Conservation (phyloP, 495 filamentous ascomycete genomes). For the Lineolata rhizophorae region DNA sequence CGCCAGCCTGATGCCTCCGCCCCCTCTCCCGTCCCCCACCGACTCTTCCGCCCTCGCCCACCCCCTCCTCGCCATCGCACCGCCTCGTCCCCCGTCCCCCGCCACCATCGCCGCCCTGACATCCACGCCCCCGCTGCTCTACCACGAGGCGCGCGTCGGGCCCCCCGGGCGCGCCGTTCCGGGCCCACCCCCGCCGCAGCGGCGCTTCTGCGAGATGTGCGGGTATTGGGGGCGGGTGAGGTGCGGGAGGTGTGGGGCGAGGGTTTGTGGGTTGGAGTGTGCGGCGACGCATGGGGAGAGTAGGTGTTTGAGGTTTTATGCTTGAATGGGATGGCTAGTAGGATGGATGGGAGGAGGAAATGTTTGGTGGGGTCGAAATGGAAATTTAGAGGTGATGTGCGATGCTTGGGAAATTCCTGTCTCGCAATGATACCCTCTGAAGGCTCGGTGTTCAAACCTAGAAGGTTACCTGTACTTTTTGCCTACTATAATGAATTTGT, state of each 20-base stretch:
- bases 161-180: constrained; percentile 24
- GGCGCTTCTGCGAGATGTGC: constrained; percentile 70
- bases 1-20: no score
- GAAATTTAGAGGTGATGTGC: no score
- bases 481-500: no score
- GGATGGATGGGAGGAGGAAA: no score
- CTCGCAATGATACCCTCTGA: no score
- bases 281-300: constrained; percentile 55
- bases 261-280: constrained; percentile 68
- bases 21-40: constrained; percentile 18
- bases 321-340: no score
- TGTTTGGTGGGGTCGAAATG: no score
- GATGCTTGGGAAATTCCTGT: no score
- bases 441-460: no score
- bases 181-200: constrained; percentile 30
- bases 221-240: constrained; percentile 79
- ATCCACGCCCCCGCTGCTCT: constrained; percentile 51
- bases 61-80: constrained; percentile 36
- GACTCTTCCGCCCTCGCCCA: constrained; percentile 27
- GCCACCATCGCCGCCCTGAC: constrained; percentile 47
- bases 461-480: no score
- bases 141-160: constrained; percentile 47
- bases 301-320: no score
- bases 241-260: constrained; percentile 63
- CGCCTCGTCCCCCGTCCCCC: constrained; percentile 41